Evolutionary conservation across 164 flowering plant species (phyloP).

Genomic region (Brasenia schreberi): DNA sequence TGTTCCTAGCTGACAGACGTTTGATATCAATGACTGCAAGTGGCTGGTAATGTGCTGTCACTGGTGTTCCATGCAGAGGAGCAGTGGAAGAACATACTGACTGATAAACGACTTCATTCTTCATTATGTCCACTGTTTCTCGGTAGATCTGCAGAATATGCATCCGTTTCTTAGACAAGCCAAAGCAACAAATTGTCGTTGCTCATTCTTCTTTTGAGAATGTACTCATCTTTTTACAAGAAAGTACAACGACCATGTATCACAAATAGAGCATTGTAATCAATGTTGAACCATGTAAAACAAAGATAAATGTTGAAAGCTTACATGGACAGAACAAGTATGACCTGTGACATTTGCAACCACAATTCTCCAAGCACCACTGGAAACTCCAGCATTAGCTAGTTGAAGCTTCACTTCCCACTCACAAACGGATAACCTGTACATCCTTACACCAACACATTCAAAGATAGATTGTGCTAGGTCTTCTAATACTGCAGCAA

Average conservation of each 20-base stretch:
- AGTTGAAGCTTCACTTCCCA: conserved; percentile 98
- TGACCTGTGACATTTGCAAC: conserved; percentile 93
- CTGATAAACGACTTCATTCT: conserved; percentile 50
- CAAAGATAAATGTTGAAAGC: conserved; percentile 10
- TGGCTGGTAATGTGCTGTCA: conserved; percentile 63
- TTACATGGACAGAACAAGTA: conserved; percentile 89
- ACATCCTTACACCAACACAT: conserved; percentile 83
- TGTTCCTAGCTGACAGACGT: conserved; percentile 82
- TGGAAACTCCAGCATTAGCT: conserved; percentile 53
- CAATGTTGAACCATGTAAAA: not conserved
- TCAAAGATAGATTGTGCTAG: conserved; percentile 66
- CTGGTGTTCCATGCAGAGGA: conserved; percentile 65
- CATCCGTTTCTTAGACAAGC: not conserved
- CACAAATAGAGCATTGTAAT: not conserved
- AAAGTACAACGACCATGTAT: no score
- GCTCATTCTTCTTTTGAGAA: no score
- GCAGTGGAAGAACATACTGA: conserved; percentile 32
- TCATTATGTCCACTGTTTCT: conserved; percentile 58
- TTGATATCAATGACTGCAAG: conserved; percentile 65
- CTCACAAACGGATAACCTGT: conserved; percentile 74
- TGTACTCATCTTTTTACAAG: no score
- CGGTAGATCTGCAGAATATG: conserved; percentile 54
- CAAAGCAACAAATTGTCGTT: no score
- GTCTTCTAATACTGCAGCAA: conserved; percentile 51
- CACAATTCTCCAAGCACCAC: conserved; percentile 90